Evolutionary conservation across 345 rosid genomes (phyloP).

Genomic region (Eucalyptus cladocalyx): DNA sequence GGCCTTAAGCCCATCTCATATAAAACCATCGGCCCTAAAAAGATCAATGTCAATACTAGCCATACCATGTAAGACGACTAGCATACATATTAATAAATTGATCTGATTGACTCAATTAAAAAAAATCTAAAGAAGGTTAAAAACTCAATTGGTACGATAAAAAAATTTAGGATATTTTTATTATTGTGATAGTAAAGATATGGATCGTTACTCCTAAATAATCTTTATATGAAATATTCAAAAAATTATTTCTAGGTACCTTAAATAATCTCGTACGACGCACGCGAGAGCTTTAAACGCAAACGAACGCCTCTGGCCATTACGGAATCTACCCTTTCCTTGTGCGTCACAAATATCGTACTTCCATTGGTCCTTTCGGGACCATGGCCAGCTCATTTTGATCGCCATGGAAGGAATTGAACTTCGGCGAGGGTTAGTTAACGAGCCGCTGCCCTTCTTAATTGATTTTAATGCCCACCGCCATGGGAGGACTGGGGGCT

Average conservation of each 20-base stretch:
- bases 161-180: neutral
- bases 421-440: neutral
- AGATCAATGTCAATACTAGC: fast-evolving
- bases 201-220: neutral
- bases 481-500: neutral
- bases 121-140: no score
- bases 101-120: fast-evolving
- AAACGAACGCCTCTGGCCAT: neutral
- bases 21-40: no score
- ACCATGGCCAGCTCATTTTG: neutral
- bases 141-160: no score
- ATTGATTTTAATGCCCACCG: neutral
- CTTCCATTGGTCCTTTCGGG: neutral
- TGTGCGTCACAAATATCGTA: neutral
- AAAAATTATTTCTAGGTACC: neutral
- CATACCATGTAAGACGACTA: fast-evolving
- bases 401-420: neutral
- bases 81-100: no score
- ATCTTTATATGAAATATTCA: neutral
- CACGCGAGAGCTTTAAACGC: neutral
- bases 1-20: no score
- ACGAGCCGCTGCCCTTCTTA: neutral
- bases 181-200: neutral
- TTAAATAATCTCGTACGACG: neutral
- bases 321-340: neutral